A percentile compares a stretch with the other conserved stretches of the same genome.
Conservation (phyloP, 129 eudicot species). For the Escallonia herrerae region DNA sequence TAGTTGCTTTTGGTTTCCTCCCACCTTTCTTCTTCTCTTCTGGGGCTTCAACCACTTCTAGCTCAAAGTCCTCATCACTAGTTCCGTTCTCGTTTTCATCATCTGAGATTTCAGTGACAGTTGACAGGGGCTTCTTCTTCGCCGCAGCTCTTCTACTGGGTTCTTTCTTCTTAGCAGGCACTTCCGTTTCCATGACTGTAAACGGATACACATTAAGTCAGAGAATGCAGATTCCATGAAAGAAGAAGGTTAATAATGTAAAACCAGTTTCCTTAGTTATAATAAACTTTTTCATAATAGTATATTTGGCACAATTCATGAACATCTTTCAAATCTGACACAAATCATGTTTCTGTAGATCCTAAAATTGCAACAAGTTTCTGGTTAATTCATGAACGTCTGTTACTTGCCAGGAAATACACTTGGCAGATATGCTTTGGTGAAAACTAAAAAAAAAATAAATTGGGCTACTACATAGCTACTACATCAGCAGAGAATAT, state of each 20-base stretch:
- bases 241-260: background rate
- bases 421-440: too few relatives aligned
- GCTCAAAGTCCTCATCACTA: constrained; percentile 44
- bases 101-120: constrained; percentile 31
- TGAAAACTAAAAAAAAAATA: too few relatives aligned
- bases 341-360: too few relatives aligned
- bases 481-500: background rate
- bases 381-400: too few relatives aligned
- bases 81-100: constrained; percentile 38
- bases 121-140: constrained; percentile 30
- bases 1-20: constrained; percentile 38
- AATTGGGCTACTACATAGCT: too few relatives aligned
- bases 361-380: too few relatives aligned
- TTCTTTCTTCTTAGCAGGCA: constrained; percentile 35
- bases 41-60: constrained; percentile 13
- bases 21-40: constrained; percentile 47
- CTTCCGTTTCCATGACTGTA: constrained; percentile 39
- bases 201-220: background rate
- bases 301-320: too few relatives aligned
- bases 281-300: too few relatives aligned
- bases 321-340: too few relatives aligned
- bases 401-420: too few relatives aligned
- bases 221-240: background rate
- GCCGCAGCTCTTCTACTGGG: constrained; percentile 46
- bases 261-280: too few relatives aligned